Percentiles rank a stretch among this genome's conserved stretches.
phyloP scores from a whole-genome alignment of 352 stramenopile genomes.

The Phytophthora idaei region DNA sequence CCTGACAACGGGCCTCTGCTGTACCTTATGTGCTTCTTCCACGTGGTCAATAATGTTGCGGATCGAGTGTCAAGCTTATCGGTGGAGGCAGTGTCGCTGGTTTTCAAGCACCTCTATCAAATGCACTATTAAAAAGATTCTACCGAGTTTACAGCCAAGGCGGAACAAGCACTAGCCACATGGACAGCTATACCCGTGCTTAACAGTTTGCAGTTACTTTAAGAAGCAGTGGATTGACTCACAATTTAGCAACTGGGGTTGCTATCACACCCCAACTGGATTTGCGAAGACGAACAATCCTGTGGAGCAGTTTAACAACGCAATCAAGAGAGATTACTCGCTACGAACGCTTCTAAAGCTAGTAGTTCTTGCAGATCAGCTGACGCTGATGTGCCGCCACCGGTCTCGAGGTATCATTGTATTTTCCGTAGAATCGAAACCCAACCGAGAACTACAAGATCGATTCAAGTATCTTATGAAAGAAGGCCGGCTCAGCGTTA shows the following conservation, averaged over 20 bases:
- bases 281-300: conserved; percentile 10
- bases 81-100: background rate
- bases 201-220: background rate
- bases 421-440: no score
- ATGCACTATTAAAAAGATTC: conserved; percentile 2
- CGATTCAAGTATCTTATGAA: no score
- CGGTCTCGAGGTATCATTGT: no score
- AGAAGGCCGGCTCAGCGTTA: no score
- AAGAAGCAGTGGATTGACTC: conserved; percentile 11
- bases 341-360: background rate
- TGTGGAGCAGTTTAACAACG: conserved; percentile 5
- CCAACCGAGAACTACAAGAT: no score
- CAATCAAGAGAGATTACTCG: conserved; percentile 32
- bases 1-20: background rate
- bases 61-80: background rate
- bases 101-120: background rate
- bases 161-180: no score
- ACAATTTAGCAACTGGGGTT: conserved; percentile 2
- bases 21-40: conserved; percentile 9
- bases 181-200: background rate
- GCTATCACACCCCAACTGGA: conserved; percentile 1
- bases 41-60: conserved; percentile 5
- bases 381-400: no score
- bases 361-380: background rate
- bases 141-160: background rate